Evolutionary conservation across 306 rosid species (phyloP), one percentile per base, ranked within the genome.

Genomic region (Aeschynomene evenia): DNA sequence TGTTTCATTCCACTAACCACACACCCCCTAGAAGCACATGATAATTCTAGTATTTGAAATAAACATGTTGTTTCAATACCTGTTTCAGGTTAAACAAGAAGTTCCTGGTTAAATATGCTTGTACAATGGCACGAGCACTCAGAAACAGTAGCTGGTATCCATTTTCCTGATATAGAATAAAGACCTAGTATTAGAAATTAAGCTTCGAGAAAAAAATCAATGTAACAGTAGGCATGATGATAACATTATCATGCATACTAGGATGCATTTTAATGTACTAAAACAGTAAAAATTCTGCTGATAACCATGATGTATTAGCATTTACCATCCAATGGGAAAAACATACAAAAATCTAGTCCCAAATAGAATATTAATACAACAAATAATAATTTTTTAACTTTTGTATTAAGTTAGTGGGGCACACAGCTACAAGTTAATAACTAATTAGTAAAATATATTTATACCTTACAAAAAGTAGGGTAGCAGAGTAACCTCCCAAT

Each of bases 61-160:
- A 71, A 75, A 37, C 33, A 37, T 18, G 72, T 59, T 66, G 59
- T 23, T 49, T 57, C 29, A 26, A 72, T 82, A 90, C 95, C 92
- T 91, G 97, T 81, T 91, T 88, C 66, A 86, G 63, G 79, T 86
- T 91, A 72, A 85, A 71, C 74, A 95, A 70, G 83, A 95, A 95
- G 70, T 81, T 95, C 79, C 99, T 79, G 20, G 99, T 95, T 13
- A 95, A 78, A 85, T 95, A 95, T 16, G 99, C 97, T 79, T 94
- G 99, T 65, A 94, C 94, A 58, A 95, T 95, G 51, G 99, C 99
- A 21, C 99, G 97, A 15, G 99, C 99, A 81, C 99, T 95, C 75
- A 95, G 83, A 84, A 95, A 95, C 53, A 95, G 86, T 46, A 95
- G 88, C 80, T 95, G 99, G 85, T 95, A 95, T 71, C 99, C 99